These are phyloP conservation scores for Allantophomopsis lycopodina DNA, from an alignment of 2,329 filamentous ascomycete genomes.

Conservation along the genomic window DNA sequence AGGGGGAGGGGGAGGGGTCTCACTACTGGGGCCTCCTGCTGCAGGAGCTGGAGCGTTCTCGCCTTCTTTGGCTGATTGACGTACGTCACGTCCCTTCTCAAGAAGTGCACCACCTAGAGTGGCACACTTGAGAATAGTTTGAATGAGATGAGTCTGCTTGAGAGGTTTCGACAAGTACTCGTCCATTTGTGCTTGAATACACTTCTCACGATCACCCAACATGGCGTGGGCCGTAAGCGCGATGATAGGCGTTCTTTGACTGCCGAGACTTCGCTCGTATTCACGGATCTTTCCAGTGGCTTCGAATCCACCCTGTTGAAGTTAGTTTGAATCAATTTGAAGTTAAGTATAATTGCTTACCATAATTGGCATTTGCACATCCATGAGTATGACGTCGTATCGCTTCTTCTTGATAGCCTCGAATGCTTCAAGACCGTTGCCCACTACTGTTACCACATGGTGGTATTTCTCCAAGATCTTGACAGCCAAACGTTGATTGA, in stretches of 20 bases:
- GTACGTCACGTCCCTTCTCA: slow-evolving; percentile 56
- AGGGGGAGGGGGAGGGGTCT: background rate
- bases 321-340: background rate
- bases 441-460: slow-evolving; percentile 81
- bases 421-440: slow-evolving; percentile 87
- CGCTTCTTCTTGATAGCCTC: slow-evolving; percentile 84
- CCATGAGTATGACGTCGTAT: slow-evolving; percentile 97
- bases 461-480: slow-evolving; percentile 98
- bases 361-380: slow-evolving; percentile 99
- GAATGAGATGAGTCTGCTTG: slow-evolving; percentile 93
- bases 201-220: slow-evolving; percentile 96
- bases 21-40: background rate
- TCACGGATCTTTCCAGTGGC: slow-evolving; percentile 93
- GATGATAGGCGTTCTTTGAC: slow-evolving; percentile 85
- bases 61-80: slow-evolving; percentile 14
- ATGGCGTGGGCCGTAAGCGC: slow-evolving; percentile 95
- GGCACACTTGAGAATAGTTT: slow-evolving; percentile 93
- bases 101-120: slow-evolving; percentile 76
- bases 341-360: slow-evolving; percentile 29
- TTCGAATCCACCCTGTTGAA: slow-evolving; percentile 72
- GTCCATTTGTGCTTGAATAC: slow-evolving; percentile 98
- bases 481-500: slow-evolving; percentile 90
- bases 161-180: slow-evolving; percentile 95
- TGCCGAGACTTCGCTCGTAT: slow-evolving; percentile 71
- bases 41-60: slow-evolving; percentile 7